Base-by-base conservation (phyloP, 1,284 basidiomycete species). In the Austroboletus niveus region DNA sequence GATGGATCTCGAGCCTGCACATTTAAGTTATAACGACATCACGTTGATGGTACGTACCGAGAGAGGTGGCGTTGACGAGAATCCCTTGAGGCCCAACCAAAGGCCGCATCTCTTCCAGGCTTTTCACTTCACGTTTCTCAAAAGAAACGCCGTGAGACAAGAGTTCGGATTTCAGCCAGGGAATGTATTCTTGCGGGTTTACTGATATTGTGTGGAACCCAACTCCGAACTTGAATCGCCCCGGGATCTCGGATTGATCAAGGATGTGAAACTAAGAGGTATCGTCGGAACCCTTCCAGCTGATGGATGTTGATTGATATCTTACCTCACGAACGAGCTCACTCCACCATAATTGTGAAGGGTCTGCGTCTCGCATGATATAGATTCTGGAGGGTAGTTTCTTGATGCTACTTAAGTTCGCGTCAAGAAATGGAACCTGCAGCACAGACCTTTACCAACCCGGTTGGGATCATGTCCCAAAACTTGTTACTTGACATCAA, bases 291-390 rank as follows among this genome's bases (percentile, higher is more conserved):
- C 2, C 31, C 10, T 15, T 30, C 20, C 22, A n/a, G 38, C 29
- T 29, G 32, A 17, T 17, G 17, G 17, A 17, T 40, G 11, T 20
- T 40, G 20, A 41, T 47, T 22, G 24, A 22, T 27, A 15, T 31
- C 75, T 65, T 60, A 83, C 82, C 50, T 76, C 74, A 48, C 69
- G 75, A 44, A 76, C 77, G 1, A 85, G 62, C 43, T 75, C 70
- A 54, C 70, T 69, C 71, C 77, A 85, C 81, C 80, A 83, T 11
- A 77, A 57, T 11, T 62, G 60, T 8, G 71, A 65, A n/a, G 64
- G 58, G 34, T 61, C 53, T 30, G 57, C 57, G n/a, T 60, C 59
- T 12, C 58, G 64, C 30, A 60, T 60, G 53, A 66, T 73, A 51
- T 75, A 77, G 36, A 78, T 62, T 50, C 57, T 72, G 45, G 74